Evolutionary conservation across 305 asterid species (phyloP), one percentile per base, ranked within the genome.

Genomic region (Coffea humblotiana): DNA sequence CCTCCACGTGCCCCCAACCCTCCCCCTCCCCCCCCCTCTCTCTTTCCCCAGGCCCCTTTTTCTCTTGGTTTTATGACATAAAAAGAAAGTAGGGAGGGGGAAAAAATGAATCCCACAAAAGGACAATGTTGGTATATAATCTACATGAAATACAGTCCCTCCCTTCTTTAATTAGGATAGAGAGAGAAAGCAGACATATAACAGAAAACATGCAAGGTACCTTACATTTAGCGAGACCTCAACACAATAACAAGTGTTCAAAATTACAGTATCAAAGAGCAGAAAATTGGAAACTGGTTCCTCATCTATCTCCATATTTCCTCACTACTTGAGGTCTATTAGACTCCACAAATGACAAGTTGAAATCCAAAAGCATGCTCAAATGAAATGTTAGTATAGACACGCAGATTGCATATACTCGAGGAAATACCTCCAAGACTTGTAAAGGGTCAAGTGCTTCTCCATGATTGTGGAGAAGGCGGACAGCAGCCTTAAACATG

Each of bases 391-490:
- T 71, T 21, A 75, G 74, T 77, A 79, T 47, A 29, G 60, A 63
- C 54, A 82, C 6, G 51, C 51, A 47, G 51, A 47, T 47, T 80
- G 74, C 54, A 32, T 69, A 72, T 32, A 8, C 2, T 75, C 69
- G 60, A 48, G 43, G 51, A 70, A 47, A 29, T 85, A 93, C 99
- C 97, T 92, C 97, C 76, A 96, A 88, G 81, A 96, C 97, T 86
- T 90, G 98, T 88, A 90, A 76, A 61, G 98, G 98, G 84, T 96
- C 95, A 47, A 96, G 92, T 87, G 90, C 84, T 86, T 94, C 97
- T 68, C 98, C 99, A 35, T 96, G 97, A 86, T 90, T 91, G 83
- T 96, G 99, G 83, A 96, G 91, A 84, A 94, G 98, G 77, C 94
- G 97, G 64, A 93, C 95, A 66, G 98, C 98, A 68, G 98, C 97